A percentile compares a stretch with the other conserved stretches of the same genome.
Conservation (phyloP, 352 stramenopile species). For the Phytophthora fragariaefolia region DNA sequence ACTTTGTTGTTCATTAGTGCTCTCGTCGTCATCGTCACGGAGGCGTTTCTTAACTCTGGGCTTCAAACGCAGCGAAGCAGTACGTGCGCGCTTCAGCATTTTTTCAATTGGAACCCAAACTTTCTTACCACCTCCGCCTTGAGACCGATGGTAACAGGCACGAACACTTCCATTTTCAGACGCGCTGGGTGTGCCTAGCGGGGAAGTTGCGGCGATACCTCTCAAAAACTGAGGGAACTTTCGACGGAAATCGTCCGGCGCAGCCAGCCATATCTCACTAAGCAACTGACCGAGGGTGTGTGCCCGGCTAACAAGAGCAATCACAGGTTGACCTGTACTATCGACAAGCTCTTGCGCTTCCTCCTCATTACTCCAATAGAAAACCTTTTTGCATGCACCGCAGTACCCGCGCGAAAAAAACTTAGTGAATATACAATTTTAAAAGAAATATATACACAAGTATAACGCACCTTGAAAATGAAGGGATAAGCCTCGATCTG, state of each 20-base stretch:
- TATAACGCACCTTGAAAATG: conserved; percentile 20
- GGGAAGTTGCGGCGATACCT: conserved; percentile 1
- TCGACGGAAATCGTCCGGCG: conserved; percentile 14
- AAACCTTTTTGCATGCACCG: conserved; percentile 12
- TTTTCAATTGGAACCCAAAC: conserved; percentile 25
- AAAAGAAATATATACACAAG: not conserved
- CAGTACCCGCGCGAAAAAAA: not conserved
- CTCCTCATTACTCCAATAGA: conserved; percentile 16
- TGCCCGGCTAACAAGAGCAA: conserved; percentile 21
- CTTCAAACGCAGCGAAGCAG: conserved; percentile 3
- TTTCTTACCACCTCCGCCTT: conserved; percentile 1
- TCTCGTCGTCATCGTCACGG: not conserved
- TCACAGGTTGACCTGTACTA: conserved; percentile 3
- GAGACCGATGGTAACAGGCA: conserved; percentile 14
- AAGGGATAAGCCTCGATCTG: conserved; percentile 20
- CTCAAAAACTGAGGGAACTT: conserved; percentile 27
- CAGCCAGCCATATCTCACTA: conserved; percentile 27
- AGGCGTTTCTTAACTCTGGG: conserved; percentile 23
- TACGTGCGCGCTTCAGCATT: conserved; percentile 19
- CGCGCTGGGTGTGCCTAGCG: not conserved
- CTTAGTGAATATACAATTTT: not conserved
- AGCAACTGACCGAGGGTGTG: conserved; percentile 28
- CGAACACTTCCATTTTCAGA: not conserved
- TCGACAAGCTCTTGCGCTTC: conserved; percentile 23
- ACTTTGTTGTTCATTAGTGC: not conserved